Percentiles rank a stretch among this genome's conserved stretches.
Conservation (phyloP, 768 basidiomycete genomes). For the Kwoniella mangroviensis region DNA sequence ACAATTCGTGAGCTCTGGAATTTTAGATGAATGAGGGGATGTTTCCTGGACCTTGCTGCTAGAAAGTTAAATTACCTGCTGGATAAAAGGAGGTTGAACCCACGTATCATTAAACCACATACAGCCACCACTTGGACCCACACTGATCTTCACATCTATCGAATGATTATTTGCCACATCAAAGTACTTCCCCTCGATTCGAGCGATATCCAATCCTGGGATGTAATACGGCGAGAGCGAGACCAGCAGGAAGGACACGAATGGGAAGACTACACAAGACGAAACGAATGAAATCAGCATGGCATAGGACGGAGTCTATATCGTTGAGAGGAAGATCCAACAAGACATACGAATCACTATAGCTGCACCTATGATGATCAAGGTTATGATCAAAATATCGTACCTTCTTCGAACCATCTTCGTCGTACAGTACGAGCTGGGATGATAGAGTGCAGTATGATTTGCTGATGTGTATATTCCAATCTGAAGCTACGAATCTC, state of each 20-base stretch:
- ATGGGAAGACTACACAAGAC: too few relatives aligned
- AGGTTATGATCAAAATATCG: too few relatives aligned
- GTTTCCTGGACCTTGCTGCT: too few relatives aligned
- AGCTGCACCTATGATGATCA: background rate
- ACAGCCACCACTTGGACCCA: conserved; percentile 14
- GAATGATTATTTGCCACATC: background rate
- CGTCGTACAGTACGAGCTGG: too few relatives aligned
- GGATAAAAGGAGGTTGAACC: background rate
- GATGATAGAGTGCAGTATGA: too few relatives aligned
- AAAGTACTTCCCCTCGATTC: conserved; percentile 3
- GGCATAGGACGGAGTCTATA: too few relatives aligned
- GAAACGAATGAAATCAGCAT: too few relatives aligned
- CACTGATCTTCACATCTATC: background rate
- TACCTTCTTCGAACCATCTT: too few relatives aligned
- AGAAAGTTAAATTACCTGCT: background rate
- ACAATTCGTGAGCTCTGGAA: background rate
- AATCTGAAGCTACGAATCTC: too few relatives aligned
- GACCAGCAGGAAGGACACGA: conserved; percentile 5
- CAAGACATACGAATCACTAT: background rate
- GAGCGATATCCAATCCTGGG: background rate
- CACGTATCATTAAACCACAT: conserved; percentile 19
- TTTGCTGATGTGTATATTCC: too few relatives aligned
- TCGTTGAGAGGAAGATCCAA: too few relatives aligned
- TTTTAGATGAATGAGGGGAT: background rate
- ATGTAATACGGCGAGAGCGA: background rate